Evolutionary conservation across 2,329 filamentous ascomycete species (phyloP).

Genomic region (Aschersonia sp.): DNA sequence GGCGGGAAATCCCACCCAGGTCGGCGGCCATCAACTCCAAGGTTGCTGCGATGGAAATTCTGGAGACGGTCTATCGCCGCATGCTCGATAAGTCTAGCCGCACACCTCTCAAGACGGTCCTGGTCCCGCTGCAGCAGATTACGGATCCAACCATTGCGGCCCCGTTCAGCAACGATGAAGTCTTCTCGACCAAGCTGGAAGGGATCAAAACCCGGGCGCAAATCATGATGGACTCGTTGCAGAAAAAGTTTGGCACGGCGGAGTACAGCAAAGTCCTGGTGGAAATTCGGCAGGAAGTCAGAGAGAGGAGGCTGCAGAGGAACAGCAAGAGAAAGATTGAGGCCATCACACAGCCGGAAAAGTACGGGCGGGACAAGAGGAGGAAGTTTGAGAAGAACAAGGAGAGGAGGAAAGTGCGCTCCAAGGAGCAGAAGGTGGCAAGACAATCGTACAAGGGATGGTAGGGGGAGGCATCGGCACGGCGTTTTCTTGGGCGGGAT

Average conservation of each 20-base stretch:
- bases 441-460: conserved; percentile 52
- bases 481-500: neutral
- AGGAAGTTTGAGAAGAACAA: conserved; percentile 76
- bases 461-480: conserved; percentile 10
- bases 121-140: conserved; percentile 59
- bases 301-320: conserved; percentile 55
- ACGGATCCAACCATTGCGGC: conserved; percentile 64
- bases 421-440: conserved; percentile 53
- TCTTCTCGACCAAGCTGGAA: conserved; percentile 56
- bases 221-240: conserved; percentile 67
- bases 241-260: conserved; percentile 69
- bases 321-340: conserved; percentile 81
- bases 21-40: conserved; percentile 56
- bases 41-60: conserved; percentile 57
- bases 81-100: conserved; percentile 41
- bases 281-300: conserved; percentile 58
- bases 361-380: conserved; percentile 61
- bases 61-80: conserved; percentile 53
- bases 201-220: conserved; percentile 56
- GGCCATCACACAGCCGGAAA: conserved; percentile 69
- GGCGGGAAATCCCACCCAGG: conserved; percentile 55
- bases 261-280: conserved; percentile 64
- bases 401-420: conserved; percentile 66
- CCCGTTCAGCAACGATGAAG: conserved; percentile 56
- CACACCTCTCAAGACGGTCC: conserved; percentile 45